A percentile compares a stretch with the other conserved stretches of the same genome.
These are phyloP conservation scores for Ascochyta viciae-villosae DNA, from an alignment of 2,329 filamentous ascomycete species.

Conservation along the genomic window DNA sequence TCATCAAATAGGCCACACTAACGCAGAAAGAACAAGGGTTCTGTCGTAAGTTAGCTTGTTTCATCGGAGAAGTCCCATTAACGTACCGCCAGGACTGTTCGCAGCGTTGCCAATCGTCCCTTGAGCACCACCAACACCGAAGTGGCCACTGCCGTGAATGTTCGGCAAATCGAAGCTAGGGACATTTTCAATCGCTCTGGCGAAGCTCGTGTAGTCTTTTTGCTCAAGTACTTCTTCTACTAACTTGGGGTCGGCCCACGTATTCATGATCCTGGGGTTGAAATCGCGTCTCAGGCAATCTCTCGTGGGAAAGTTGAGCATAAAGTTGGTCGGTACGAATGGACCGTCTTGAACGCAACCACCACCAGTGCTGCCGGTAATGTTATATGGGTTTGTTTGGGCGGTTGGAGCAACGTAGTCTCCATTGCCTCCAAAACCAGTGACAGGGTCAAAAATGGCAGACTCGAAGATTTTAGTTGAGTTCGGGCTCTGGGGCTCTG, in stretches of 20 bases:
- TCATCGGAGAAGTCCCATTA: background rate
- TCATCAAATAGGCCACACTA: background rate
- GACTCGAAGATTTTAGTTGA: constrained; percentile 23
- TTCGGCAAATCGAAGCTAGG: constrained; percentile 18
- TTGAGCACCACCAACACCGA: constrained; percentile 45
- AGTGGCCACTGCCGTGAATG: constrained; percentile 48
- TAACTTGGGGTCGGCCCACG: constrained; percentile 24
- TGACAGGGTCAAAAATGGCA: constrained; percentile 26
- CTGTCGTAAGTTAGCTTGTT: background rate
- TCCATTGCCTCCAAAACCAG: constrained; percentile 48
- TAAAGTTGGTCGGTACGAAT: constrained; percentile 32
- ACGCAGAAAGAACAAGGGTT: constrained; percentile 26
- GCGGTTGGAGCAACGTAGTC: constrained; percentile 32
- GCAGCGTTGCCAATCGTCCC: constrained; percentile 43
- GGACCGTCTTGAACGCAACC: constrained; percentile 44
- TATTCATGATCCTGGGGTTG: constrained; percentile 32
- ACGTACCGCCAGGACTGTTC: constrained; percentile 39
- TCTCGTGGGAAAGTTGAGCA: constrained; percentile 30
- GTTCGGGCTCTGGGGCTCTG: constrained; percentile 16
- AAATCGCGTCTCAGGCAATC: constrained; percentile 46
- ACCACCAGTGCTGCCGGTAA: constrained; percentile 39
- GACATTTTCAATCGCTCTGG: constrained; percentile 28
- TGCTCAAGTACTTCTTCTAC: constrained; percentile 33
- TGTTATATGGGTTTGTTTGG: constrained; percentile 32
- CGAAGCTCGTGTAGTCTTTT: constrained; percentile 38